These are phyloP conservation scores for Cucurbita ficifolia DNA, from an alignment of 306 rosid species.

Conservation along the genomic window DNA sequence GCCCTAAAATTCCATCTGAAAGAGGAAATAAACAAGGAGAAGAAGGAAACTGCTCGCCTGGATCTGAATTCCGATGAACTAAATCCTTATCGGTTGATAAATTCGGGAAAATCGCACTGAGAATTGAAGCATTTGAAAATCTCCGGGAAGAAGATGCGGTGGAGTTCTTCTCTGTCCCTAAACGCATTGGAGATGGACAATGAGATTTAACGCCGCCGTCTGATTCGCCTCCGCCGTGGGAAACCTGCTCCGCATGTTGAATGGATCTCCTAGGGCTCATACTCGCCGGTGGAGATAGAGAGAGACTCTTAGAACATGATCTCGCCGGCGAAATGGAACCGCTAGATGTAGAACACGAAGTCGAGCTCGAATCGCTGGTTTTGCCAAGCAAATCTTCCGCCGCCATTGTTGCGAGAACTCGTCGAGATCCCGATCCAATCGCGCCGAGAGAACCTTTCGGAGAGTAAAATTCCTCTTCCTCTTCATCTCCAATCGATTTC, in stretches of 20 bases:
- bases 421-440: conserved; percentile 56
- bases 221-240: background rate
- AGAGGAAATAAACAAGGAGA: conserved; percentile 18
- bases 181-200: conserved; percentile 1
- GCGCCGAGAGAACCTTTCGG: conserved; percentile 64
- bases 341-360: conserved; percentile 39
- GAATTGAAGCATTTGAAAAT: conserved; percentile 1
- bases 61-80: conserved; percentile 2
- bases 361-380: conserved; percentile 29
- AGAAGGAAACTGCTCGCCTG: conserved; percentile 13
- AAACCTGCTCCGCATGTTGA: background rate
- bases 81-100: conserved; percentile 8
- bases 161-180: conserved; percentile 12
- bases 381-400: conserved; percentile 12
- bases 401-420: conserved; percentile 22
- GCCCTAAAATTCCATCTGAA: conserved; percentile 14
- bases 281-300: conserved; percentile 25
- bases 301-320: conserved; percentile 40
- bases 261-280: conserved; percentile 17
- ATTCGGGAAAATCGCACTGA: conserved; percentile 14
- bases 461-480: conserved; percentile 75
- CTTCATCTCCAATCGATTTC: conserved; percentile 26
- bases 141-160: conserved; percentile 7
- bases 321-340: conserved; percentile 46
- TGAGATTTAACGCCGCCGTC: conserved; percentile 1